Evolutionary conservation across 257 asterid species (phyloP).

Genomic region (Osmanthus fragrans): DNA sequence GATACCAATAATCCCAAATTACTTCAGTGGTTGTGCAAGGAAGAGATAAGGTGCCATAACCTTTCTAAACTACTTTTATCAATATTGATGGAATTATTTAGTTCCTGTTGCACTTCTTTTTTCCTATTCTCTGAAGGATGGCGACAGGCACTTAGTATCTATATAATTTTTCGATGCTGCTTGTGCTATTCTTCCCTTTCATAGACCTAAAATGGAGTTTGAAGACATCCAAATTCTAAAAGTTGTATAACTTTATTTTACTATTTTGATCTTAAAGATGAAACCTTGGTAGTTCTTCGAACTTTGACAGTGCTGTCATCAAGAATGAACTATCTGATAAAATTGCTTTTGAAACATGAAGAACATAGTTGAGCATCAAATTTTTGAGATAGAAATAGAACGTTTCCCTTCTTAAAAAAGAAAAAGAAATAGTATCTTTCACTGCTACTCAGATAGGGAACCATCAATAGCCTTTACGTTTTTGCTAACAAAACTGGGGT

Average conservation of each 20-base stretch:
- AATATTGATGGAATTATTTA: constrained; percentile 13
- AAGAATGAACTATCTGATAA: constrained; percentile 5
- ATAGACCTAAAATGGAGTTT: background rate
- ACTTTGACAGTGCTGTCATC: background rate
- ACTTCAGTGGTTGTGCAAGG: constrained; percentile 84
- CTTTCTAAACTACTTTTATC: constrained; percentile 17
- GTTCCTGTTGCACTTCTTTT: background rate
- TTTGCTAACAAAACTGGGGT: background rate
- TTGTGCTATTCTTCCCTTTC: background rate
- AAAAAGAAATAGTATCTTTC: background rate
- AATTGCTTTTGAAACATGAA: background rate
- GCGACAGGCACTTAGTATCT: background rate
- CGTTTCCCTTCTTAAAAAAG: background rate
- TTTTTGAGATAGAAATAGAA: background rate
- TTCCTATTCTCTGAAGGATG: background rate
- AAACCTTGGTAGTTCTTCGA: background rate
- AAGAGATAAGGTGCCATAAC: constrained; percentile 77
- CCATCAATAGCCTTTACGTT: background rate
- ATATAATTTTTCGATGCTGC: background rate
- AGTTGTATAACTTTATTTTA: background rate
- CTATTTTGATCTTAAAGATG: background rate
- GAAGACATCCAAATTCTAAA: background rate
- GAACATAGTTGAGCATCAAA: background rate
- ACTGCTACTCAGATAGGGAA: background rate
- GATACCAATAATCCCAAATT: constrained; percentile 75